phyloP scores from a whole-genome alignment of 257 asterid genomes.

The Hygrophila difformis region DNA sequence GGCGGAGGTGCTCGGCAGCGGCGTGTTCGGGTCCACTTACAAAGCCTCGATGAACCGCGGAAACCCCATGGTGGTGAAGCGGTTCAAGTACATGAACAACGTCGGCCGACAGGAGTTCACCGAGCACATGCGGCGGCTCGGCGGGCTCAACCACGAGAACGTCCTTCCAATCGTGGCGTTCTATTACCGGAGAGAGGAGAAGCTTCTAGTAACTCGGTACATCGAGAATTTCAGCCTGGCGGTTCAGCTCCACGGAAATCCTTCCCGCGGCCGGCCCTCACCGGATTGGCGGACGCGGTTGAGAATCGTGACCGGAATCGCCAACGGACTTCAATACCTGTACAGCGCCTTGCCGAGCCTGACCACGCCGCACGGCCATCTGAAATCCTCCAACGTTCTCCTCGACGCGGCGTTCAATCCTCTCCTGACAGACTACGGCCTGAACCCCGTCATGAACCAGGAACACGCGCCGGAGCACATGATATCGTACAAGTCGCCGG shows the following conservation, averaged over 20 bases:
- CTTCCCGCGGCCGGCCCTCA: constrained; percentile 32
- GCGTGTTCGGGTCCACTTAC: constrained; percentile 71
- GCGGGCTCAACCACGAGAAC: constrained; percentile 52
- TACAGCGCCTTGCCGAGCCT: constrained; percentile 75
- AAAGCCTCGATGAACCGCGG: constrained; percentile 51
- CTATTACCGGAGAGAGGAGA: constrained; percentile 81
- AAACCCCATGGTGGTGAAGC: constrained; percentile 63
- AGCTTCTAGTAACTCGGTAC: constrained; percentile 54
- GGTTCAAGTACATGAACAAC: constrained; percentile 74
- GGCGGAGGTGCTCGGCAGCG: constrained; percentile 86
- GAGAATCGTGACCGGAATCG: constrained; percentile 65
- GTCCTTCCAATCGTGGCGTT: constrained; percentile 77
- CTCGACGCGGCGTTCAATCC: constrained; percentile 47
- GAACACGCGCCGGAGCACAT: constrained; percentile 61
- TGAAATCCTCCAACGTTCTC: constrained; percentile 79
- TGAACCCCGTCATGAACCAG: constrained; percentile 63
- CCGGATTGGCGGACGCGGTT: constrained; percentile 74
- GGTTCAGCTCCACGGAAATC: constrained; percentile 73
- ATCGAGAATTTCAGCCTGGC: constrained; percentile 67
- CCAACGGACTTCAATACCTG: constrained; percentile 61
- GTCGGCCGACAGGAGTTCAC: constrained; percentile 61
- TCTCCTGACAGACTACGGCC: constrained; percentile 67
- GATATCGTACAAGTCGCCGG: constrained; percentile 79
- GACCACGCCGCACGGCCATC: constrained; percentile 83
- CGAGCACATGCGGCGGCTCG: constrained; percentile 86